A percentile compares a stretch with the other conserved stretches of the same genome.
Evolutionary conservation across 2,329 filamentous ascomycete species (phyloP).

Genomic region (Fusarium zealandicum): DNA sequence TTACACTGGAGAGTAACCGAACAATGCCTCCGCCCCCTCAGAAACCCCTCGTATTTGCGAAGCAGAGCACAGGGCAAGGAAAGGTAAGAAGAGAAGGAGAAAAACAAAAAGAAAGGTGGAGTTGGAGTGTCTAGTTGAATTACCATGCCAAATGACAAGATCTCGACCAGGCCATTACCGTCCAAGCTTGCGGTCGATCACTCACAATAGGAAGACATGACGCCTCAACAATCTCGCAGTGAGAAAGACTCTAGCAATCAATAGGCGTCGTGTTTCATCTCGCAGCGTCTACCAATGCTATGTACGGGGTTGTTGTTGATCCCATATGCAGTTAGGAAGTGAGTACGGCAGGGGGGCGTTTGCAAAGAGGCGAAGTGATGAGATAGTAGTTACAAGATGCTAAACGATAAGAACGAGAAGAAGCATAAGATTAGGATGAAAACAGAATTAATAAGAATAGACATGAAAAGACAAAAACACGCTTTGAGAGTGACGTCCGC

Average conservation of each 20-base stretch:
- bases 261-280: conserved; percentile 18
- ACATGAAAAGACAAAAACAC: conserved; percentile 22
- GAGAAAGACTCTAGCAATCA: neutral
- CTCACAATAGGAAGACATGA: neutral
- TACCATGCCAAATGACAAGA: neutral
- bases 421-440: neutral
- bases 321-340: conserved; percentile 9
- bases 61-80: conserved; percentile 1
- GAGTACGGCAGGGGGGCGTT: too few species aligned
- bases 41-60: conserved; percentile 15
- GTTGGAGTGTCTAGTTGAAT: neutral
- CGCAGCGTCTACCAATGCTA: conserved; percentile 18
- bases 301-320: conserved; percentile 17
- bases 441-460: conserved; percentile 14
- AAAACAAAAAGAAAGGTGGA: neutral
- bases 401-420: too few species aligned
- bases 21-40: conserved; percentile 4
- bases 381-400: too few species aligned
- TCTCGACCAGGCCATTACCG: neutral
- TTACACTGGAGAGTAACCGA: conserved; percentile 1
- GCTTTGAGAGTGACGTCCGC: conserved; percentile 12
- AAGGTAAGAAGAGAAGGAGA: neutral
- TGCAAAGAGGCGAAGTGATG: too few species aligned
- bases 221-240: conserved; percentile 1
- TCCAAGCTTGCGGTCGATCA: conserved; percentile 1